These are phyloP conservation scores for Emericellopsis atlantica DNA, from an alignment of 2,329 filamentous ascomycete species.

Conservation along the genomic window DNA sequence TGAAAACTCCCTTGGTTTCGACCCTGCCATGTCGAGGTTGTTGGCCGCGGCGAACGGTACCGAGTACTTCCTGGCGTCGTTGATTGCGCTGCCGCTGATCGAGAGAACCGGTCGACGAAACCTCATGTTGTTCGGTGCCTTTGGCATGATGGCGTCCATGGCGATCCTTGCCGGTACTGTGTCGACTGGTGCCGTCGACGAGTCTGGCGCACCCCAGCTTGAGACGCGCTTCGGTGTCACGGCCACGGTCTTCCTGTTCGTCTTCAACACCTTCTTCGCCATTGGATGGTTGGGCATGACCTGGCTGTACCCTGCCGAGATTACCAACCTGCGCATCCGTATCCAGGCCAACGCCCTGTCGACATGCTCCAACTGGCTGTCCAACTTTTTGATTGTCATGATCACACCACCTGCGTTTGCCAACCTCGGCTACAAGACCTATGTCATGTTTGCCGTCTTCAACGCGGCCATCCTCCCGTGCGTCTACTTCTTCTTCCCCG, in stretches of 20 bases:
- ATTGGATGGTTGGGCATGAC: constrained; percentile 43
- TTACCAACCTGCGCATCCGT: constrained; percentile 46
- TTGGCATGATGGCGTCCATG: constrained; percentile 54
- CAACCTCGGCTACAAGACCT: constrained; percentile 34
- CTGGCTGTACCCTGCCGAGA: constrained; percentile 47
- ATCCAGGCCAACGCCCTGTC: constrained; percentile 42
- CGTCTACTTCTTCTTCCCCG: constrained; percentile 18
- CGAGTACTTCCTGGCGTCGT: constrained; percentile 25
- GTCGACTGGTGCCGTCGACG: constrained; percentile 15
- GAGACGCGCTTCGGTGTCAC: constrained; percentile 13
- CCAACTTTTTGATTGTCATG: constrained; percentile 42
- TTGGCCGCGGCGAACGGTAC: constrained; percentile 39
- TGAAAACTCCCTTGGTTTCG: constrained; percentile 30
- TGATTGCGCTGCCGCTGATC: constrained; percentile 24
- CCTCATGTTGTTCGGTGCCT: constrained; percentile 51
- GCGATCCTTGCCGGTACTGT: constrained; percentile 30
- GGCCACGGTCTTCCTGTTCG: constrained; percentile 40
- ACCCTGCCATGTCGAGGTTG: constrained; percentile 34
- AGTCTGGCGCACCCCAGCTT: constrained; percentile 12
- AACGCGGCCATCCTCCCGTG: constrained; percentile 26
- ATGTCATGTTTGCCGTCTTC: constrained; percentile 38
- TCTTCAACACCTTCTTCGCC: constrained; percentile 50
- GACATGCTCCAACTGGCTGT: constrained; percentile 25
- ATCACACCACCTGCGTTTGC: constrained; percentile 63
- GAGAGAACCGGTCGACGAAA: constrained; percentile 43